phyloP scores from a whole-genome alignment of 108 stramenopile species.

The Skeletonema menzelii region DNA sequence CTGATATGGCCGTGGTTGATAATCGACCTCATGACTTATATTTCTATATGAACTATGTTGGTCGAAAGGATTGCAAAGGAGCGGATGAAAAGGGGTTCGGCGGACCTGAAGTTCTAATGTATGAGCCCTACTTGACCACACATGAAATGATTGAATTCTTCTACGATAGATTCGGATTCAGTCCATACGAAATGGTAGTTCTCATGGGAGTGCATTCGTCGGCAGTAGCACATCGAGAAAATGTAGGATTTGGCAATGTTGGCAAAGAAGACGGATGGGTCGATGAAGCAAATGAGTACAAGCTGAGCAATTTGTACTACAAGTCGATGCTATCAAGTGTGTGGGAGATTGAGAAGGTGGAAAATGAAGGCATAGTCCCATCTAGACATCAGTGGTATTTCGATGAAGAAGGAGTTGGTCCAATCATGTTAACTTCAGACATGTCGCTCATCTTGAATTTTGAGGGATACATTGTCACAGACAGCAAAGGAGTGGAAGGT shows the following conservation, averaged over 20 bases:
- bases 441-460: constrained; percentile 18
- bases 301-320: constrained; percentile 21
- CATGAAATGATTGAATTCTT: constrained; percentile 44
- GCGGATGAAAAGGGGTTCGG: constrained; percentile 27
- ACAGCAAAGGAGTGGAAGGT: constrained; percentile 1
- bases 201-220: constrained; percentile 67
- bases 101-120: constrained; percentile 30
- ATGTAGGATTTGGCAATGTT: constrained; percentile 50
- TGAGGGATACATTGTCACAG: not conserved
- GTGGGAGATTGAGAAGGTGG: constrained; percentile 11
- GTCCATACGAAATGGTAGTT: constrained; percentile 45
- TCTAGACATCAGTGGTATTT: constrained; percentile 38
- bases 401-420: constrained; percentile 6
- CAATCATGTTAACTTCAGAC: constrained; percentile 14
- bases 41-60: constrained; percentile 37
- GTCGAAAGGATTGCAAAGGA: constrained; percentile 23
- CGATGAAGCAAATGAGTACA: constrained; percentile 4
- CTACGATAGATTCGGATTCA: constrained; percentile 44
- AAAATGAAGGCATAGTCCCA: constrained; percentile 36
- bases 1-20: constrained; percentile 38
- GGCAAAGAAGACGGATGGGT: constrained; percentile 35
- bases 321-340: constrained; percentile 2
- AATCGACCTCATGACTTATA: constrained; percentile 15
- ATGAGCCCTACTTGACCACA: constrained; percentile 15
- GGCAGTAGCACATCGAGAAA: constrained; percentile 39